Evolutionary conservation across 148 eudicot species (phyloP).

Genomic region (Camellia granthamiana): DNA sequence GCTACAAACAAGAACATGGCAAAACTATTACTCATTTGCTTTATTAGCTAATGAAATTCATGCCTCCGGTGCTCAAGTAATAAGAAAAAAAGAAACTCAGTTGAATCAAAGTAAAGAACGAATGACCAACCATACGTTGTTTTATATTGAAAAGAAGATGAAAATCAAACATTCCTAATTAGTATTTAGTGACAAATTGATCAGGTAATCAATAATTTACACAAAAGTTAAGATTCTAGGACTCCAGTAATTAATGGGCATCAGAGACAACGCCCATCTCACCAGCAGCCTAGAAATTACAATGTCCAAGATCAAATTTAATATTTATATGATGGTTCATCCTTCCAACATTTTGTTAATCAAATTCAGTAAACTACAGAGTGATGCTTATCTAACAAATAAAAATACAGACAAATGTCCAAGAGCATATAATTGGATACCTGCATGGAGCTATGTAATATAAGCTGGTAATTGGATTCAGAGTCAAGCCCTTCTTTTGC

Average conservation of each 20-base stretch:
- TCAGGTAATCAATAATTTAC: neutral
- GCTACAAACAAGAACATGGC: neutral
- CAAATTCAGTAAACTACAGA: neutral
- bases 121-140: neutral
- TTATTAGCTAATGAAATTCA: conserved; percentile 6
- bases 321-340: neutral
- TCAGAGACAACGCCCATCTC: neutral
- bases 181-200: no score
- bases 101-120: neutral
- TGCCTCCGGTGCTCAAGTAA: neutral
- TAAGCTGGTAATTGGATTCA: conserved; percentile 73
- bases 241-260: neutral
- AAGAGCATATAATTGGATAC: conserved; percentile 19
- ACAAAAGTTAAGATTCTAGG: conserved; percentile 1
- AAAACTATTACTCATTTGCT: neutral
- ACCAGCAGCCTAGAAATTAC: neutral
- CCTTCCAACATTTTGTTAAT: neutral
- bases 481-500: conserved; percentile 72
- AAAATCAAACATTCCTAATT: neutral
- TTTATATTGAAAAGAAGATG: conserved; percentile 1
- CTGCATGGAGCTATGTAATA: conserved; percentile 97
- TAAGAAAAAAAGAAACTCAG: neutral
- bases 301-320: neutral
- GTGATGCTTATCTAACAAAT: neutral
- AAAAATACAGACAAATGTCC: neutral